These are phyloP conservation scores for Cladophialophora psammophila DNA, from an alignment of 2,329 filamentous ascomycete genomes.

Conservation along the genomic window DNA sequence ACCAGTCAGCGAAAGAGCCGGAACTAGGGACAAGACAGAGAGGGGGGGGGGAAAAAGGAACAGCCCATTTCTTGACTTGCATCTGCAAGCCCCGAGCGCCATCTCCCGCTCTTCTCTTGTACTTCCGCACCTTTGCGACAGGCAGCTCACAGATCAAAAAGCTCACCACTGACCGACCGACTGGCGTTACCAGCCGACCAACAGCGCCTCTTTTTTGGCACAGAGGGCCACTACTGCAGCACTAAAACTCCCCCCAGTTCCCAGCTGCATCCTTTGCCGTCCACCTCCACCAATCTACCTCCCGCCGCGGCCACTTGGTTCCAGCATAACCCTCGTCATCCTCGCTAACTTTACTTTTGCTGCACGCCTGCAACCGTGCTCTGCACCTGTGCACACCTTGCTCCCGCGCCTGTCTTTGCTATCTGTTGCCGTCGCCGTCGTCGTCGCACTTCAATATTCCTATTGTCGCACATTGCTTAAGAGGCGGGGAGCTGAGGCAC, in stretches of 20 bases:
- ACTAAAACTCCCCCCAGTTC: conserved; percentile 21
- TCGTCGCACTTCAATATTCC: conserved; percentile 33
- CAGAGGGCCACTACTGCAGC: conserved; percentile 21
- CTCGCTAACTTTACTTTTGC: conserved; percentile 33
- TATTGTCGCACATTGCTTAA: conserved; percentile 29
- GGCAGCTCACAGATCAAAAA: conserved; percentile 18
- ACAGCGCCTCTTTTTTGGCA: conserved; percentile 27
- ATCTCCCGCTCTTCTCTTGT: conserved; percentile 23
- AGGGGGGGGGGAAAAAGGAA: conserved; percentile 2
- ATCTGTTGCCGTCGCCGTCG: conserved; percentile 26
- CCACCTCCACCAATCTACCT: conserved; percentile 35
- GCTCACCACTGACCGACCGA: conserved; percentile 7
- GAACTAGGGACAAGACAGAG: conserved; percentile 1
- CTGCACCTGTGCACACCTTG: conserved; percentile 25
- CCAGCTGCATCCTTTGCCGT: conserved; percentile 34
- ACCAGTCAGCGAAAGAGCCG: conserved; percentile 19
- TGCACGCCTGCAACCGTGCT: conserved; percentile 34
- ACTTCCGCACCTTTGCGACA: conserved; percentile 21
- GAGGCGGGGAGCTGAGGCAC: conserved; percentile 26
- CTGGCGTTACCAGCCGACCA: conserved; percentile 28
- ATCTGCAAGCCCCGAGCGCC: conserved; percentile 31
- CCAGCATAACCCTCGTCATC: conserved; percentile 35
- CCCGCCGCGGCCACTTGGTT: conserved; percentile 29
- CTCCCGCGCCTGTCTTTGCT: conserved; percentile 19
- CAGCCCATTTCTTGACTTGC: conserved; percentile 23